These are phyloP conservation scores for Xylaria sp. DNA, from an alignment of 2,329 filamentous ascomycete genomes.

Conservation along the genomic window DNA sequence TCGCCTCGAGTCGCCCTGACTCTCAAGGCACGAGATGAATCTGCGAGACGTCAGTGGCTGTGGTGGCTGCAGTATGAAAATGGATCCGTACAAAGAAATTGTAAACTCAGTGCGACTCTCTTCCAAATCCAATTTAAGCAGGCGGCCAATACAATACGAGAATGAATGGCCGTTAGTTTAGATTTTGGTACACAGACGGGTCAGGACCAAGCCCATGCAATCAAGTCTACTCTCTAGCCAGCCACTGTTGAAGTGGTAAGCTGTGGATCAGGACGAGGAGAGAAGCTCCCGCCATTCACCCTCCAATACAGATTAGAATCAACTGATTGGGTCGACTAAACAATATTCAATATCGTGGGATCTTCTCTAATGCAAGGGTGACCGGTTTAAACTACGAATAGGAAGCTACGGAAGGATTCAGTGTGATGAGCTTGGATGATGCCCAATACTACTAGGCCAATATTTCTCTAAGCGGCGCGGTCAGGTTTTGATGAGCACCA, in stretches of 20 bases:
- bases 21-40: background rate
- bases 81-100: background rate
- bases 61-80: constrained; percentile 13
- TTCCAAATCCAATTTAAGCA: background rate
- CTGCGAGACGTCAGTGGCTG: constrained; percentile 9
- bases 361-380: background rate
- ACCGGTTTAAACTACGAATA: constrained; percentile 3
- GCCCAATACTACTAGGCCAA: constrained; percentile 8
- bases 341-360: background rate
- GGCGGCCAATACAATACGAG: background rate
- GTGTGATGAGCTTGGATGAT: constrained; percentile 12
- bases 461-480: background rate
- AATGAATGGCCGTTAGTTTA: background rate
- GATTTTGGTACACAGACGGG: background rate
- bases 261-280: background rate
- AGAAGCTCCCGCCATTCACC: background rate
- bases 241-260: constrained; percentile 8
- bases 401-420: constrained; percentile 12
- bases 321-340: background rate
- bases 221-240: constrained; percentile 2
- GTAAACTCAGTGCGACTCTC: constrained; percentile 5
- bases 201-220: constrained; percentile 4
- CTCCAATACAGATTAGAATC: constrained; percentile 1
- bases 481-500: constrained; percentile 10
- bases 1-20: background rate